Conservation (phyloP, 2,329 filamentous ascomycete genomes). For the Cercospora zeae-maydis region DNA sequence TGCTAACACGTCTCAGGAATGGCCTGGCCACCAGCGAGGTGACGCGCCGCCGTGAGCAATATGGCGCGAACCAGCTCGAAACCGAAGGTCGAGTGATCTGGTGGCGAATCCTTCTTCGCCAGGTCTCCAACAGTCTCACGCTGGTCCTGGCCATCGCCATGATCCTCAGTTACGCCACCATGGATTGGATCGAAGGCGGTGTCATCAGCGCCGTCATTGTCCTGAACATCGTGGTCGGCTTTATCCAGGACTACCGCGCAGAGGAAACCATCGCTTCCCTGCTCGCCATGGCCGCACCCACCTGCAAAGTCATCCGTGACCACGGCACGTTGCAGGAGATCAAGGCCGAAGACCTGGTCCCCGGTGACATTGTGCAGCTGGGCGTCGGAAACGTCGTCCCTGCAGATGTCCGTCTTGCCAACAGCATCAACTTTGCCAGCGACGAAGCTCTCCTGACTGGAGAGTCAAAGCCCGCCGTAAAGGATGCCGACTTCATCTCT, state of each 20-base stretch:
- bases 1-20: conserved; percentile 17
- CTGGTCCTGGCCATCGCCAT: conserved; percentile 54
- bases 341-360: conserved; percentile 58
- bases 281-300: conserved; percentile 54
- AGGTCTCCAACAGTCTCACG: conserved; percentile 40
- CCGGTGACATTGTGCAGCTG: conserved; percentile 62
- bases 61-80: conserved; percentile 33
- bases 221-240: conserved; percentile 58
- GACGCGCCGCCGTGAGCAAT: conserved; percentile 23
- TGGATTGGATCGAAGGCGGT: conserved; percentile 59
- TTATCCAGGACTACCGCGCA: conserved; percentile 58
- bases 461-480: conserved; percentile 55
- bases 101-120: conserved; percentile 36
- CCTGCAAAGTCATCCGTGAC: conserved; percentile 55
- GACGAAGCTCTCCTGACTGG: conserved; percentile 70
- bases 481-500: conserved; percentile 31
- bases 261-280: conserved; percentile 59
- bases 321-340: conserved; percentile 50
- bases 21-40: conserved; percentile 28
- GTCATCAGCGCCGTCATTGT: conserved; percentile 57
- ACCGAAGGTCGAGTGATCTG: conserved; percentile 30
- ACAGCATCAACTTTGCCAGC: conserved; percentile 70
- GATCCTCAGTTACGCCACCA: conserved; percentile 56
- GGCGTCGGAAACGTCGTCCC: conserved; percentile 66
- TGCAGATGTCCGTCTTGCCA: conserved; percentile 59